Base-by-base conservation (phyloP, 2,329 filamentous ascomycete species). In the Ascosphaera apis region DNA sequence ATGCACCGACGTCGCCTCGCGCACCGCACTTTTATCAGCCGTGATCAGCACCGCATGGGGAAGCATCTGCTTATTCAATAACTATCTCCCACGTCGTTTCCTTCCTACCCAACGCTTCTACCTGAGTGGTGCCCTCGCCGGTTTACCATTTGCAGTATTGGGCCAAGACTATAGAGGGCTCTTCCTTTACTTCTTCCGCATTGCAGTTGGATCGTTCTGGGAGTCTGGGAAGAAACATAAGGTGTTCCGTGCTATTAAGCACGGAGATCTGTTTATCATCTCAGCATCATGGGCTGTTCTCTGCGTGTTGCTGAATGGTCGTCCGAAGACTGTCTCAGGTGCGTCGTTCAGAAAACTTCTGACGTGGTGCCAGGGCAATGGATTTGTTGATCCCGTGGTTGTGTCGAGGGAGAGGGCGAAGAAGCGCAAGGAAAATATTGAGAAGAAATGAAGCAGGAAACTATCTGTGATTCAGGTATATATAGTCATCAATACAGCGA, bases 161-260 rank as follows among this genome's bases (percentile, higher is more conserved):
- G 54, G 52, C 21, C 53, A 78, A 12, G 63, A 66, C 1, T 67
- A 80, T 37, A 38, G 43, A 31, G 37, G 40, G 4, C 33, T 39
- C 30, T 91, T 91, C 54, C 47, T 93, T 41, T 88, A 88, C 54
- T 74, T 71, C 43, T 71, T 78, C 19, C 67, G 84, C 2, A 60
- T 75, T n/a, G 82, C 76, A 40, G 62, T 92, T 19, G 79, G 91
- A 51, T 80, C 72, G 27, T 55, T 83, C 33, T 95, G 83, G 81
- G 91, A 91, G 61, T 81, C 91, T 0, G 83, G 84, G n/a, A 70
- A 78, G 37, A 95, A 95, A 70, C 64, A 76, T 23, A 69, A 81
- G 1, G 82, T 82, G 72, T 92, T 86, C 82, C 72, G 67, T 43
- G 80, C 80, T 8, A 66, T 88, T 51, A 70, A 67, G 47, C 78